Evolutionary conservation across 2,329 filamentous ascomycete species (phyloP), one percentile per base, ranked within the genome.

Genomic region (Thielaviopsis populi): DNA sequence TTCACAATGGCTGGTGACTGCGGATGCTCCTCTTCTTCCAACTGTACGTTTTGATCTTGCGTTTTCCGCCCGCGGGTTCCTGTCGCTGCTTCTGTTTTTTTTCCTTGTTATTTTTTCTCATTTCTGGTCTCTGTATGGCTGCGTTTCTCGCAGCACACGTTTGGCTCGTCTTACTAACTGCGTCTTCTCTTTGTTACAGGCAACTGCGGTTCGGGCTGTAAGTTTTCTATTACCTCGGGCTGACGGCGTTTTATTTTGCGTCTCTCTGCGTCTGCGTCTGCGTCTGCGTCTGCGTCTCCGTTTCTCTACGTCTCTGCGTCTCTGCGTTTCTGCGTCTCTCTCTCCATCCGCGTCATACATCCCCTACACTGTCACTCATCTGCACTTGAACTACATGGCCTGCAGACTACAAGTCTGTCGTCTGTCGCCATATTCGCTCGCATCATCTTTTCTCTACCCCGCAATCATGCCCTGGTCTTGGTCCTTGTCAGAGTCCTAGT

Each of bases 121-220:
- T 48, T n/a, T 10, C 33, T 37, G 6, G 43, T 48, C n/a, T 48
- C n/a, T 48, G n/a, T 22, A 22, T 22, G 43, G 43, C 19, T 27
- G 19, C 46, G 46, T 41, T 22, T 58, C 27, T 37, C 33, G 33
- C n/a, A 19, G n/a, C 37, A n/a, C 58, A 7, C 58, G 22, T 30
- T 60, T 43, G 22, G 40, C 13, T 37, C 50, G n/a, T 60, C 30
- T 60, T 30, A n/a, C 58, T 60, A 60, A 60, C 24, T 33, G 17
- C 37, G 19, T 2, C 37, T 37, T 56, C 33, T 30, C 37, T 37
- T 43, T 41, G 41, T 43, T 53, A 59, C 27, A 64, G 63, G 63
- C 63, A 64, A 64, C 42, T 64, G 63, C 56, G 63, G 63, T 33
- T 54, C 58, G 27, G 17, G 46, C 46, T 64, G 63, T 64, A 64